phyloP scores from a whole-genome alignment of 768 basidiomycete species.

The Termitomyces sp. region DNA sequence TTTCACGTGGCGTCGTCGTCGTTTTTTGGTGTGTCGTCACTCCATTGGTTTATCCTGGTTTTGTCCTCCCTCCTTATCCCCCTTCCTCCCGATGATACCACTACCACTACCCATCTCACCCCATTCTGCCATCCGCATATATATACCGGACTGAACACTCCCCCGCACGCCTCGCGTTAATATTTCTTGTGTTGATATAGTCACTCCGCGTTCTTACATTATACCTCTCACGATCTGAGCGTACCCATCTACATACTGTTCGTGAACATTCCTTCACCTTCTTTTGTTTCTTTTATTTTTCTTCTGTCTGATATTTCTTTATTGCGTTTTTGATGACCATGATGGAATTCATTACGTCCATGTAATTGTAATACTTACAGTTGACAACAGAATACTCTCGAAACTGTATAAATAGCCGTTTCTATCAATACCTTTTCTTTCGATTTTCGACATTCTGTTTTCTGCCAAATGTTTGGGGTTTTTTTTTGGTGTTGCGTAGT shows the following conservation, averaged over 20 bases:
- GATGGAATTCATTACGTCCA: constrained; percentile 9
- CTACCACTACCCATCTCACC: not conserved
- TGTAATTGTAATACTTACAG: too few relatives aligned
- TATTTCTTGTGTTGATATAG: constrained; percentile 11
- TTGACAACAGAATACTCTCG: not conserved
- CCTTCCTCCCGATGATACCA: not conserved
- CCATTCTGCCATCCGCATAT: not conserved
- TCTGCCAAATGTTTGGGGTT: too few relatives aligned
- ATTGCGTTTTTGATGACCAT: too few relatives aligned
- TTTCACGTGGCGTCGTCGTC: too few relatives aligned
- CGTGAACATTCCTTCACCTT: not conserved
- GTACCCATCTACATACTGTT: not conserved
- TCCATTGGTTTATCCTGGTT: not conserved
- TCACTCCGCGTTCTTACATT: not conserved
- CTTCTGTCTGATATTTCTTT: too few relatives aligned
- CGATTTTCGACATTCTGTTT: not conserved
- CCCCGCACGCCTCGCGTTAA: not conserved
- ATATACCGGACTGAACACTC: not conserved
- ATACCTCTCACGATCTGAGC: not conserved
- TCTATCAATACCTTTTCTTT: not conserved
- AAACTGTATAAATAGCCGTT: constrained; percentile 17
- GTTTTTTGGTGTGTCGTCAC: not conserved
- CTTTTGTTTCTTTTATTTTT: not conserved
- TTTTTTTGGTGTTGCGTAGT: too few relatives aligned
- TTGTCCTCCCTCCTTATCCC: too few relatives aligned